Evolutionary conservation across 345 rosid genomes (phyloP).

Genomic region (Citrus reticulata): DNA sequence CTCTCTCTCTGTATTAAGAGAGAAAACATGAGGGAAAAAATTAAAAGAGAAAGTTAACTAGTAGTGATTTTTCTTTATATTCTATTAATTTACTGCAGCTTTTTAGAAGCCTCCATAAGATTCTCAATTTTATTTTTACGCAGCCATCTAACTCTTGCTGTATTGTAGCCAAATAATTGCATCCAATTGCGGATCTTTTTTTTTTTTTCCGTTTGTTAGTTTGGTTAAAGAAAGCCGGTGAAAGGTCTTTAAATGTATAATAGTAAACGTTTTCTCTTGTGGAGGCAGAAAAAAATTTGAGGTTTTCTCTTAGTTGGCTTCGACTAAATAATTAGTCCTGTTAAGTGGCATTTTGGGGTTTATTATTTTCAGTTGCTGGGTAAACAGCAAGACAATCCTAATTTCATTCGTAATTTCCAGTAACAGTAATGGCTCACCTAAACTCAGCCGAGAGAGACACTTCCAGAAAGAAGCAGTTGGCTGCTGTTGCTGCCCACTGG

Average conservation of each 20-base stretch:
- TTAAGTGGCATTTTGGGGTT: background rate
- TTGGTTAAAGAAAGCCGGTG: background rate
- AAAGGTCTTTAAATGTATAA: background rate
- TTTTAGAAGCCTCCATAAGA: background rate
- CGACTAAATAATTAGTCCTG: background rate
- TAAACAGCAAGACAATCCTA: background rate
- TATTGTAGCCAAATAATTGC: background rate
- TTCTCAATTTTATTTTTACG: background rate
- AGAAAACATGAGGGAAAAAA: too few relatives aligned
- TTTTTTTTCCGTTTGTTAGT: background rate
- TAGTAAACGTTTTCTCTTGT: background rate
- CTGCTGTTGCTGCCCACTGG: background rate
- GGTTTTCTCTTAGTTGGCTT: background rate
- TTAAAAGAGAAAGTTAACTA: background rate
- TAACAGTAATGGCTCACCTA: background rate
- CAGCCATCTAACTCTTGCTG: background rate
- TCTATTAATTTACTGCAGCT: background rate
- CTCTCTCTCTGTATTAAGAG: background rate
- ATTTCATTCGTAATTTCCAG: background rate
- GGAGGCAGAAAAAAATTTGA: background rate
- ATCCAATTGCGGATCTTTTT: background rate
- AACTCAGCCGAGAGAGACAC: background rate
- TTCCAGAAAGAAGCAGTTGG: background rate
- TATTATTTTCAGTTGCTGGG: background rate
- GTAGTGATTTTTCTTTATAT: background rate